Conservation (phyloP, 2,329 filamentous ascomycete genomes). For the Thelonectria olida region DNA sequence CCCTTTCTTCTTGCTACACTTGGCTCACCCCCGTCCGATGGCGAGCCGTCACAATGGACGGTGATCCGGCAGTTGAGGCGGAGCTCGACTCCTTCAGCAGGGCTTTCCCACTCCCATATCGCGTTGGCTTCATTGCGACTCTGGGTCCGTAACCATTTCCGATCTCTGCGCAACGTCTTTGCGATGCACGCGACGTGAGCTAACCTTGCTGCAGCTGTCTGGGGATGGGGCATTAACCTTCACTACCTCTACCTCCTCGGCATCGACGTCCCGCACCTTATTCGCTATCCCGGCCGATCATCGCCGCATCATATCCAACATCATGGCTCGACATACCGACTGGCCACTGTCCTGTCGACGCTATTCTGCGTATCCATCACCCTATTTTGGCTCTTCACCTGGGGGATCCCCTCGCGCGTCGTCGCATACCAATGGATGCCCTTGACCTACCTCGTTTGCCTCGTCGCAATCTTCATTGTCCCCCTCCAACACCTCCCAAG, state of each 20-base stretch:
- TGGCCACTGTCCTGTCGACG: slow-evolving; percentile 79
- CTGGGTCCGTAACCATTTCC: slow-evolving; percentile 79
- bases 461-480: slow-evolving; percentile 76
- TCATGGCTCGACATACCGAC: slow-evolving; percentile 84
- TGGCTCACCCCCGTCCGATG: slow-evolving; percentile 29
- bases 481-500: slow-evolving; percentile 76
- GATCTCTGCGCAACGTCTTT: neutral
- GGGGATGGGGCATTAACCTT: slow-evolving; percentile 94
- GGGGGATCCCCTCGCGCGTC: slow-evolving; percentile 73
- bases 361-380: slow-evolving; percentile 77
- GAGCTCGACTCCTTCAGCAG: slow-evolving; percentile 87
- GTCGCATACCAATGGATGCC: slow-evolving; percentile 86
- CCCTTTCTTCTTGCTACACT: neutral
- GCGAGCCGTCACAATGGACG: slow-evolving; percentile 66
- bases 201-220: slow-evolving; percentile 71
- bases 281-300: slow-evolving; percentile 83
- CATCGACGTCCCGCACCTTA: slow-evolving; percentile 87
- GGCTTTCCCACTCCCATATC: slow-evolving; percentile 87
- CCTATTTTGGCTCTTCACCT: slow-evolving; percentile 85
- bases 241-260: slow-evolving; percentile 82
- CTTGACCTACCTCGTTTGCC: slow-evolving; percentile 79
- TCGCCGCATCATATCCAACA: slow-evolving; percentile 77
- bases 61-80: slow-evolving; percentile 75
- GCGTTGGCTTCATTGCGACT: slow-evolving; percentile 85
- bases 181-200: slow-evolving; percentile 2